phyloP scores from a whole-genome alignment of 2,329 filamentous ascomycete species.

The Pseudomassariella vexata region DNA sequence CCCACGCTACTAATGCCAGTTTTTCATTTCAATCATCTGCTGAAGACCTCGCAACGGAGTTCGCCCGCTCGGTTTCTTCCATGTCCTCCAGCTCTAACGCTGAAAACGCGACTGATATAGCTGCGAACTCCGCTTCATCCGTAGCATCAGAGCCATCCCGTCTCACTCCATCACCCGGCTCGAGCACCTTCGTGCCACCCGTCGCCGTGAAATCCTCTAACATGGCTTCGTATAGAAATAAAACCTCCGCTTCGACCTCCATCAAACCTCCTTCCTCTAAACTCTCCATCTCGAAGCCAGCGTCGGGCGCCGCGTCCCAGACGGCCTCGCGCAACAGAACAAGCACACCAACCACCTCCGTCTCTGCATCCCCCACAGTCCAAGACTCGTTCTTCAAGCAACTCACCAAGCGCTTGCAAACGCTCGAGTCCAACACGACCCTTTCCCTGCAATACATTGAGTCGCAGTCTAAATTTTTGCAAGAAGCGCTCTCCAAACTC shows the following conservation, averaged over 20 bases:
- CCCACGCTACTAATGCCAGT: constrained; percentile 1
- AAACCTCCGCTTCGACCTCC: constrained; percentile 18
- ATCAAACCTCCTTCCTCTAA: constrained; percentile 21
- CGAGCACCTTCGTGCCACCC: constrained; percentile 13
- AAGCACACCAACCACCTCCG: constrained; percentile 31
- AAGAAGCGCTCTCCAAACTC: constrained; percentile 79
- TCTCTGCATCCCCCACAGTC: constrained; percentile 67
- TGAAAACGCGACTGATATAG: too few species aligned
- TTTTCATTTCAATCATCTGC: too few species aligned
- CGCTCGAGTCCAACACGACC: constrained; percentile 88
- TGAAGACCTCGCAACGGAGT: too few species aligned
- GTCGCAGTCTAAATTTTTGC: constrained; percentile 84
- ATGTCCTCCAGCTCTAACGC: too few species aligned
- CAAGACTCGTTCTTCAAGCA: constrained; percentile 99
- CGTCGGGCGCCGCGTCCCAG: too few species aligned
- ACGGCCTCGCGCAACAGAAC: constrained; percentile 28
- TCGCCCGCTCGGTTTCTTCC: too few species aligned
- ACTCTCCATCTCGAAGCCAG: constrained; percentile 11
- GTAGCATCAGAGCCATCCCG: too few species aligned
- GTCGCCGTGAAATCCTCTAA: constrained; percentile 10
- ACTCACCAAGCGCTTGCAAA: constrained; percentile 84
- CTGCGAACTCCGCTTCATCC: too few species aligned
- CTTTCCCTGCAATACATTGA: constrained; percentile 94
- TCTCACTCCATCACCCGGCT: too few species aligned
- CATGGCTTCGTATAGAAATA: constrained; percentile 15